Base-by-base conservation (phyloP, 2,329 filamentous ascomycete species). In the Gremmenia infestans region DNA sequence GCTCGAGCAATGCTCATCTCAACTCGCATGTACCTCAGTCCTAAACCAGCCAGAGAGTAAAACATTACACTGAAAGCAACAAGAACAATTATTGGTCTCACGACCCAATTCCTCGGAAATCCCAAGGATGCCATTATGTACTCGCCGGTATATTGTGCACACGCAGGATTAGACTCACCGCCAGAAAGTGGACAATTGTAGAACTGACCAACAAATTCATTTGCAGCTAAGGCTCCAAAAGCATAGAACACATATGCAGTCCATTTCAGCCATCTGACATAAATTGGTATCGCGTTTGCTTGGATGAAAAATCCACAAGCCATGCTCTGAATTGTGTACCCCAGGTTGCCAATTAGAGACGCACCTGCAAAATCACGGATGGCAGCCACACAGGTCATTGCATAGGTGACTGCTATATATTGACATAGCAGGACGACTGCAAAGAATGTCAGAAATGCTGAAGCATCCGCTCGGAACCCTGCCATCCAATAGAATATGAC, bases 281-380 rank as follows among this genome's bases (percentile, higher is more conserved):
- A 92, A 1, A 91, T 76, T 0, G 88, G 87, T 3, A 92, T 88
- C 5, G 85, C 83, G 52, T 88, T 82, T 11, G 79, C 78, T 68
- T 91, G 87, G 14, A 91, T 82, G 61, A 92, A 91, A 69, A 86
- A 91, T 1, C 88, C 88, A 60, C 87, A 90, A 0, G 84, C 84
- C 74, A 91, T 83, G 2, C 81, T 86, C 66, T 92, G 88, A 19
- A 91, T 61, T 0, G 88, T 92, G 63, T 85, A 91, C 0, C 78
- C 80, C 48, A 91, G 71, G 63, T 92, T 92, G 9, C 82, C 87
- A 48, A 90, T 83, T 23, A 92, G 68, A 64, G 83, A 88, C 0
- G 88, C 87, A 0, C 83, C 83, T 0, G 87, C 79, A 66, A 92
- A 91, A 59, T 85, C 78, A 47, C 88, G 75, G 0, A 81, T 81